Evolutionary conservation across 805 yeast genomes (phyloP).

Genomic region (Tetrapisispora nanseiensis): DNA sequence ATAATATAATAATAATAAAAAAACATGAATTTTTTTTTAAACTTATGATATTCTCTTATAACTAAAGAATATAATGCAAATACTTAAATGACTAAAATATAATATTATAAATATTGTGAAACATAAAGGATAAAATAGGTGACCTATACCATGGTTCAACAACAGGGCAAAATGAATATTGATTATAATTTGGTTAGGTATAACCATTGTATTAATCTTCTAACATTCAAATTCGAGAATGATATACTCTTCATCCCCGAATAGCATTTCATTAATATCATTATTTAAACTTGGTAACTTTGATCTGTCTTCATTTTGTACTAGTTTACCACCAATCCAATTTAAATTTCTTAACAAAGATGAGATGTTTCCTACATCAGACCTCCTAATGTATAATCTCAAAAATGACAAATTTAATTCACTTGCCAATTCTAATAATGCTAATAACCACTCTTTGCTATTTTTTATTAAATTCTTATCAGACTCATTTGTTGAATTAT

Average conservation of each 20-base stretch:
- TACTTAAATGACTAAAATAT: background rate
- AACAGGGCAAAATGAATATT: too few species aligned
- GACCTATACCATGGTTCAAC: background rate
- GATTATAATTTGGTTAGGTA: too few species aligned
- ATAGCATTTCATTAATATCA: slow-evolving; percentile 10
- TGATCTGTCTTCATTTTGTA: slow-evolving; percentile 21
- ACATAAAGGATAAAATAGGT: background rate
- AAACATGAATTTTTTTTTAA: too few species aligned
- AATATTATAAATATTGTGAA: background rate
- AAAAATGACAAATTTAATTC: slow-evolving; percentile 10
- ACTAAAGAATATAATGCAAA: background rate
- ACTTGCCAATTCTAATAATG: slow-evolving; percentile 21
- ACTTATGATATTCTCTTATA: background rate
- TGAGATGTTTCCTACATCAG: slow-evolving; percentile 11
- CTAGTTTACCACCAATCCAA: slow-evolving; percentile 27
- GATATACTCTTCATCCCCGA: slow-evolving; percentile 22
- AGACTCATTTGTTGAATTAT: background rate
- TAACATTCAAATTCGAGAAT: slow-evolving; percentile 26
- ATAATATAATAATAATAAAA: too few species aligned
- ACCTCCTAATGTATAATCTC: slow-evolving; percentile 18
- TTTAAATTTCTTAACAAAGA: slow-evolving; percentile 21
- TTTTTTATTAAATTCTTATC: background rate
- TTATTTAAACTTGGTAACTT: slow-evolving; percentile 2
- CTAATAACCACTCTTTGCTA: slow-evolving; percentile 21
- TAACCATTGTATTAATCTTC: background rate